These are phyloP conservation scores for Apiotrichum veenhuisii DNA, from an alignment of 1,284 basidiomycete species.

Conservation along the genomic window DNA sequence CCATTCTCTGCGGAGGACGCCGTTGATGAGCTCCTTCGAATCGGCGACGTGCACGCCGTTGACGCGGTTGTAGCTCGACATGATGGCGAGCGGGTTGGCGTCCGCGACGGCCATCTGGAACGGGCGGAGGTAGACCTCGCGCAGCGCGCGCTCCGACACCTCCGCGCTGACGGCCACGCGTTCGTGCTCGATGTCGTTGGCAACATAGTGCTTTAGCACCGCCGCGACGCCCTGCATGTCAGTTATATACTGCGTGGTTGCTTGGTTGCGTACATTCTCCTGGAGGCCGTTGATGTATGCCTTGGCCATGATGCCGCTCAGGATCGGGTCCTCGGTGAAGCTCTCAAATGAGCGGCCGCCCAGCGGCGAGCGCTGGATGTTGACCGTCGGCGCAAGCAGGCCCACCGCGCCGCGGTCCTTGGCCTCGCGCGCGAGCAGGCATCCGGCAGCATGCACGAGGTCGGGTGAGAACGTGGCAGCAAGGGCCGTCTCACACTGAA, in stretches of 20 bases:
- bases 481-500: not conserved
- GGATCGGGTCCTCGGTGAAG: constrained; percentile 71
- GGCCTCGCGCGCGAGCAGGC: not conserved
- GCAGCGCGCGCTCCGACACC: constrained; percentile 61
- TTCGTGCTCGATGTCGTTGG: constrained; percentile 28
- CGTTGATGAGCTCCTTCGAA: constrained; percentile 55
- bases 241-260: too few relatives aligned
- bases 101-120: constrained; percentile 78
- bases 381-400: constrained; percentile 55
- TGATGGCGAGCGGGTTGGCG: constrained; percentile 47
- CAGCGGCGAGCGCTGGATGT: constrained; percentile 70
- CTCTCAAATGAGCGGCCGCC: constrained; percentile 56
- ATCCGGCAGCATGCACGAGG: not conserved
- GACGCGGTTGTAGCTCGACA: constrained; percentile 55
- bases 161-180: constrained; percentile 37
- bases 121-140: constrained; percentile 75
- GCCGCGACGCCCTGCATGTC: constrained; percentile 57
- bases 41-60: constrained; percentile 70
- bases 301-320: constrained; percentile 65
- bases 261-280: constrained; percentile 24
- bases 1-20: constrained; percentile 58
- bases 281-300: constrained; percentile 70
- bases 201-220: constrained; percentile 35
- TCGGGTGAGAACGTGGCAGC: not conserved
- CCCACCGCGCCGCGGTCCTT: constrained; percentile 5